Base-by-base conservation (phyloP, 2,329 filamentous ascomycete species). In the Fusarium napiforme region DNA sequence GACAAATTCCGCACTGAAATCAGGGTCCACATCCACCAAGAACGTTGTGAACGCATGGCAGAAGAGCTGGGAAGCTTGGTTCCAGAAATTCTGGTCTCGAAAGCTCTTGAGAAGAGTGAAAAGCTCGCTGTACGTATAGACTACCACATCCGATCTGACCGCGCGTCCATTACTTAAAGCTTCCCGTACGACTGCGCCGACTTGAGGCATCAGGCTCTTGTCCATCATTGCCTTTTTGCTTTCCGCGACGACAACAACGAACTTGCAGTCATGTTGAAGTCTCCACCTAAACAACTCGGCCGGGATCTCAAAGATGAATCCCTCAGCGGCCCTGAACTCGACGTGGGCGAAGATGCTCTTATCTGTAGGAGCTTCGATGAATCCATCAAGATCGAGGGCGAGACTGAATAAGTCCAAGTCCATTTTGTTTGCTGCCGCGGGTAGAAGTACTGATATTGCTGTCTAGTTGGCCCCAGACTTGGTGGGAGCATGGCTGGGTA, bases 341-440 rank as follows among this genome's bases (percentile, higher is more conserved):
- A 55, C 4, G 21, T 55, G 50, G 5, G 19, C 36, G 37, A 55
- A 55, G 50, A 40, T 21, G 3, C 36, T 16, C 26, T 28, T 3
- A 21, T 11, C 7, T 18, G 8, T 28, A 19, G 16, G 32, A 4
- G 4, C 15, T 26, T 28, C 34, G 19, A 55, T 6, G 34, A 37
- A 55, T 7, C 2, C 0, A 21, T 9, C 9, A 11, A 55, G 21
- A 1, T 40, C 4, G 7, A 0, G 2, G 15, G 28, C 0, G 5
- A 40, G 19, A 18, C 14, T 1, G 1, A 1, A 1, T 1, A 40
- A 28, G 10, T 26, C 19, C 11, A 2, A 12, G 11, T 18, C 10
- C 36, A 55, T 55, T 7, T 42, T 28, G 34, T 26, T 18, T 30
- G 19, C 36, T n/a, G 8, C 15, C 9, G 21, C 26, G 5, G 50